Base-by-base conservation (phyloP, 2,329 filamentous ascomycete species). In the Xylaria sp. region DNA sequence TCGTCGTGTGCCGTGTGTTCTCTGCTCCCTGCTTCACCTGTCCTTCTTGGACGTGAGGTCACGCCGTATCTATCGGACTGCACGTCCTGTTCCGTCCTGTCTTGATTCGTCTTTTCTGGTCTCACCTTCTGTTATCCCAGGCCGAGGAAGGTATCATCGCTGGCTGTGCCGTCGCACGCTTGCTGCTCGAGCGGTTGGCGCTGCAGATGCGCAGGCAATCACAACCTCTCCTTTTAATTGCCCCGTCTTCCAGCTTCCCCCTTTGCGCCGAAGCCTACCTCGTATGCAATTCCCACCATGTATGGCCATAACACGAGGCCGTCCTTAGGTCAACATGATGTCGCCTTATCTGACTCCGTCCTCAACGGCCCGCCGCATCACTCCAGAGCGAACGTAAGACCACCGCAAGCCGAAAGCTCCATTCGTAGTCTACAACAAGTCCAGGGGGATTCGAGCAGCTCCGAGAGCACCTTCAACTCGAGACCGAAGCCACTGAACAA, bases 361-460 rank as follows among this genome's bases (percentile, higher is more conserved):
- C 54, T 60, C 23, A 66, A 59, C 61, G 65, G 68, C 30, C 56
- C 57, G 34, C 51, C 60, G 13, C 64, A 61, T 57, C 66, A 66
- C 46, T 60, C 66, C 50, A 68, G 69, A 66, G 58, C 64, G 39
- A 68, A 66, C 55, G 65, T 66, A 52, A 66, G 69, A 58, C 62
- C 68, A 35, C 66, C 65, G 54, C 65, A 70, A 50, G 60, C 64
- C 59, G 65, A 68, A 16, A 58, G 63, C 52, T 55, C 68, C 44
- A 44, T 53, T 39, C 56, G 18, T 52, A 65, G 65, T 52, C 64
- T 62, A 35, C 59, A 63, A 2, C 63, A 68, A 35, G 52, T 66
- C 44, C 65, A 72, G 10, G 68, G 68, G 65, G 76, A 77, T 60
- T 76, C 76, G 47, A 79, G 75, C 70, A 79, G 75, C 70, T 80